These are phyloP conservation scores for Candolleomyces eurysporus DNA, from an alignment of 768 basidiomycete species.

Conservation along the genomic window DNA sequence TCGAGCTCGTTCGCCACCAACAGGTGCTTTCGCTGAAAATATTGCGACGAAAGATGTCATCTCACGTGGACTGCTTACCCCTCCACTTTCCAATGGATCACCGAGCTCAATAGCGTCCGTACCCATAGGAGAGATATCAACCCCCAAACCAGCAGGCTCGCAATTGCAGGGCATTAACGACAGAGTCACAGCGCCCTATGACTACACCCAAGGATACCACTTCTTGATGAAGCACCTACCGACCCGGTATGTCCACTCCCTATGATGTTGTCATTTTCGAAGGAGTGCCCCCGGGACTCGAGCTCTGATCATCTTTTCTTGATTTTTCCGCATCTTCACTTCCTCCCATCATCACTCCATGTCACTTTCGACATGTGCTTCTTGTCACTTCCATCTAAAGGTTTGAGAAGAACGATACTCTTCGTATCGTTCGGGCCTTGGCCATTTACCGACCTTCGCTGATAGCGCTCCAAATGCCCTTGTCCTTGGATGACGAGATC, in stretches of 20 bases:
- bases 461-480: constrained; percentile 96
- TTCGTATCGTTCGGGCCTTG: constrained; percentile 90
- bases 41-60: constrained; percentile 27
- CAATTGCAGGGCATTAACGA: constrained; percentile 59
- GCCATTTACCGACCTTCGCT: constrained; percentile 96
- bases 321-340: constrained; percentile 7
- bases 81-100: constrained; percentile 38
- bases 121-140: constrained; percentile 31
- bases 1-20: constrained; percentile 39
- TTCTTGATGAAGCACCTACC: constrained; percentile 94
- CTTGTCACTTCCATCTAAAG: constrained; percentile 37
- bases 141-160: constrained; percentile 29
- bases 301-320: constrained; percentile 34
- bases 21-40: constrained; percentile 29
- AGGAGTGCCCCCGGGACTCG: constrained; percentile 45
- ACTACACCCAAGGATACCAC: constrained; percentile 96
- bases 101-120: constrained; percentile 40
- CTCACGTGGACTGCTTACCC: constrained; percentile 33
- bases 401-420: constrained; percentile 94
- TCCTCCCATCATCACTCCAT: constrained; percentile 8
- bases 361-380: not conserved
- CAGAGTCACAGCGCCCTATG: constrained; percentile 76
- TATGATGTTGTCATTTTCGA: constrained; percentile 28
- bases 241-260: constrained; percentile 60
- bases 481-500: constrained; percentile 93